Percentiles rank a stretch among this genome's conserved stretches.
phyloP scores from a whole-genome alignment of 495 filamentous ascomycete genomes.

The Xylaria bambusicola region DNA sequence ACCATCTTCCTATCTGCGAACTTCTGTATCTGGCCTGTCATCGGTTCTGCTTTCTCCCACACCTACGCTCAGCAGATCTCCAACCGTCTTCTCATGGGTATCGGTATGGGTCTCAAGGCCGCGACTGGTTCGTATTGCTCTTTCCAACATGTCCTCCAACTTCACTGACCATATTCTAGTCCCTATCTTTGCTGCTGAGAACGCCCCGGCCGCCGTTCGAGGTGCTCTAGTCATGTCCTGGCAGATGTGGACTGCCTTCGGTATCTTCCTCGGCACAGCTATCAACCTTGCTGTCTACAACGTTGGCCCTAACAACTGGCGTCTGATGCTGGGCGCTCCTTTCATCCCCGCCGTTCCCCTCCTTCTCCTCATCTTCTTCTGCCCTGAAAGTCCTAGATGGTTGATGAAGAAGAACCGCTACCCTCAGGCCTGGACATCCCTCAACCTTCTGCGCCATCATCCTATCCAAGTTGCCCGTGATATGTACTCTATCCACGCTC shows the following conservation, averaged over 20 bases:
- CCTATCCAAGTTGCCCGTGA: conserved; percentile 74
- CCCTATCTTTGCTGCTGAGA: conserved; percentile 78
- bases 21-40: conserved; percentile 62
- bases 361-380: conserved; percentile 65
- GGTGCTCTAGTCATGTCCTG: conserved; percentile 83
- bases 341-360: conserved; percentile 76
- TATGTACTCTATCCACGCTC: conserved; percentile 72
- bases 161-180: conserved; percentile 41
- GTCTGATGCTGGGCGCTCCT: conserved; percentile 76
- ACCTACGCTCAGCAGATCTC: conserved; percentile 64
- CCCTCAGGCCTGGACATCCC: conserved; percentile 61
- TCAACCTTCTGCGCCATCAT: conserved; percentile 62
- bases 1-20: conserved; percentile 68
- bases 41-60: conserved; percentile 67
- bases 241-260: conserved; percentile 86
- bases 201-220: conserved; percentile 69
- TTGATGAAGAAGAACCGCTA: conserved; percentile 65
- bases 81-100: conserved; percentile 66
- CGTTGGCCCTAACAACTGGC: conserved; percentile 63
- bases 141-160: background rate
- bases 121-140: conserved; percentile 37
- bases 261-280: conserved; percentile 70
- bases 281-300: conserved; percentile 68
- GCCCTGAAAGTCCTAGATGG: conserved; percentile 71
- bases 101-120: conserved; percentile 69